A percentile compares a stretch with the other conserved stretches of the same genome.
phyloP scores from a whole-genome alignment of 2,329 filamentous ascomycete species.

The Aspergillus cejpii region DNA sequence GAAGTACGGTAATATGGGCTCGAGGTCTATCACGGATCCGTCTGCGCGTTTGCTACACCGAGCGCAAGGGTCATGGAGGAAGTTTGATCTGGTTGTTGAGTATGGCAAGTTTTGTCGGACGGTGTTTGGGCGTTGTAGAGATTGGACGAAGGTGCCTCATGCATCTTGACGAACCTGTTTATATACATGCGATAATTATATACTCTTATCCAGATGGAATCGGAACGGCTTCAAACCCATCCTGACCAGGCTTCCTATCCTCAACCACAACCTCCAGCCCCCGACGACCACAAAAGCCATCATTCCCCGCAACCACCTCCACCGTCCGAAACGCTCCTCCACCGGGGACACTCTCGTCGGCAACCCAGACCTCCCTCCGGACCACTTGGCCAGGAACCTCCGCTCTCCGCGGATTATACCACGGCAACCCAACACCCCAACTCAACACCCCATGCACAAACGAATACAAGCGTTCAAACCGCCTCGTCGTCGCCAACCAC shows the following conservation, averaged over 20 bases:
- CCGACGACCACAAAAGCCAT: slow-evolving; percentile 34
- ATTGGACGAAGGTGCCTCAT: slow-evolving; percentile 23
- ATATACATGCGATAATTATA: no score
- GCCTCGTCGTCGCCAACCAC: slow-evolving; percentile 55
- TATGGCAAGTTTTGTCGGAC: slow-evolving; percentile 30
- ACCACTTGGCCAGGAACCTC: slow-evolving; percentile 52
- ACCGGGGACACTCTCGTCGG: slow-evolving; percentile 14
- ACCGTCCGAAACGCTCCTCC: slow-evolving; percentile 29
- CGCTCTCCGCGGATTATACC: slow-evolving; percentile 53
- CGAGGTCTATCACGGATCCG: slow-evolving; percentile 25
- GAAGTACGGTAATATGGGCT: slow-evolving; percentile 29
- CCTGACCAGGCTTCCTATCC: slow-evolving; percentile 27
- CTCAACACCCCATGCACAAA: slow-evolving; percentile 55
- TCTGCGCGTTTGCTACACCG: slow-evolving; percentile 26
- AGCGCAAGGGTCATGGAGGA: slow-evolving; percentile 30
- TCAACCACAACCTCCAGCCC: slow-evolving; percentile 33
- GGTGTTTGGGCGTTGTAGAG: slow-evolving; percentile 25
- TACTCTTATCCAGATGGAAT: background rate
- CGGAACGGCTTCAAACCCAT: slow-evolving; percentile 19
- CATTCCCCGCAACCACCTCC: slow-evolving; percentile 27
- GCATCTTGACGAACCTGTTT: background rate
- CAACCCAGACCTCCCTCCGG: slow-evolving; percentile 29
- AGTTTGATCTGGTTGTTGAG: slow-evolving; percentile 23
- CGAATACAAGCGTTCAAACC: slow-evolving; percentile 60
- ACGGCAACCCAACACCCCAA: slow-evolving; percentile 51